Evolutionary conservation across 179 eudicot genomes (phyloP).

Genomic region (Actinidia chinensis): DNA sequence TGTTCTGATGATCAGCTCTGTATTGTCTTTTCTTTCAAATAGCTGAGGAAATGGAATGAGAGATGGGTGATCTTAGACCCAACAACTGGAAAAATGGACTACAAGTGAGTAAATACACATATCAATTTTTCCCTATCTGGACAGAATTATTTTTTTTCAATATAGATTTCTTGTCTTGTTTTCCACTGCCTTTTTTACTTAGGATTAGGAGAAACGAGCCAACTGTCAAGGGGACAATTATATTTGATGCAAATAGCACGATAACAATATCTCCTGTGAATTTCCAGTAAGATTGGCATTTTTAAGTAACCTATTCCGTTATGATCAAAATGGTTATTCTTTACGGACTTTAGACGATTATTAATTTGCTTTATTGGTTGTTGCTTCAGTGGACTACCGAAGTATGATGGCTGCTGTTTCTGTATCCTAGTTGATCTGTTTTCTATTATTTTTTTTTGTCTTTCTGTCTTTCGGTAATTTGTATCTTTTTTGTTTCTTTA

Average conservation of each 20-base stretch:
- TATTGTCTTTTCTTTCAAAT: slow-evolving; percentile 19
- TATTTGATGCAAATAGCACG: slow-evolving; percentile 86
- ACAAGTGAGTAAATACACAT: slow-evolving; percentile 60
- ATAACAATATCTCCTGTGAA: slow-evolving; percentile 90
- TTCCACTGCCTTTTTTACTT: slow-evolving; percentile 24
- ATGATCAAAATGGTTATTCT: no score
- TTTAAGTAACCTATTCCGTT: neutral
- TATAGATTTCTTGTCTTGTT: neutral
- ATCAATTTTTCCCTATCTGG: slow-evolving; percentile 6
- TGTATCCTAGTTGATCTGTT: slow-evolving; percentile 63
- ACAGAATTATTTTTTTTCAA: neutral
- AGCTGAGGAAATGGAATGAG: slow-evolving; percentile 98
- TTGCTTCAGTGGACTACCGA: slow-evolving; percentile 78
- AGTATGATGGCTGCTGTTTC: slow-evolving; percentile 97
- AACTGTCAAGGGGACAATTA: slow-evolving; percentile 72
- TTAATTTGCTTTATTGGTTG: slow-evolving; percentile 25
- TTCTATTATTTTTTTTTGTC: no score
- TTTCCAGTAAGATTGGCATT: slow-evolving; percentile 78
- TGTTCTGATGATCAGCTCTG: slow-evolving; percentile 12
- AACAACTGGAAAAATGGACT: slow-evolving; percentile 97
- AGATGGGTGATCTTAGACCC: slow-evolving; percentile 98
- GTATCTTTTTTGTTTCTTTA: neutral
- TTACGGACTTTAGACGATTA: slow-evolving; percentile 21
- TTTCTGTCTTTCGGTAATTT: no score
- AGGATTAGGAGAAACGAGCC: slow-evolving; percentile 94